Base-by-base conservation (phyloP, 176 grass and related monocot genomes). In the Phragmites australis region DNA sequence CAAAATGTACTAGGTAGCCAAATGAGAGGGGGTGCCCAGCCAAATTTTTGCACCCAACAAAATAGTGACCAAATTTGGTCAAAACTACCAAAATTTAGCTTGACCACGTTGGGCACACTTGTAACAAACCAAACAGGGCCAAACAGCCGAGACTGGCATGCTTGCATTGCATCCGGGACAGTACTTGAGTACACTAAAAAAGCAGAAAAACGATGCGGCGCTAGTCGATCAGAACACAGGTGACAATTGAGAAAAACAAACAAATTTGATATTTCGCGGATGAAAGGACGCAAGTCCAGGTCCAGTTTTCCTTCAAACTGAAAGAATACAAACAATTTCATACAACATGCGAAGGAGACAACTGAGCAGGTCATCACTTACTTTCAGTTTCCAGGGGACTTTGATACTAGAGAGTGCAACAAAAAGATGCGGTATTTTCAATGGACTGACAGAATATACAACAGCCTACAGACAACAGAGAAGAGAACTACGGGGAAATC, bases 381-480 rank as follows among this genome's bases (percentile, higher is more conserved):
- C 46, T 63, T 63, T 73, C 52, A 26, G 13, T 21, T 61, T 63
- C 29, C 65, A 71, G 15, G 31, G 52, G 22, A 32, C 54, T 76
- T 70, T 27, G 21, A 17, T 81, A 17, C 52, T 69, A 29, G 10
- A 25, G 45, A 49, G 9, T 43, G 10, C 21, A 46, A 48, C 59
- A 57, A 55, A 46, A 42, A 56, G 47, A 68, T 39, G 61, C 50
- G 19, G 63, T 77, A 70, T 77, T 64, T 75, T 65, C 82, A 89
- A 72, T 72, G 87, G 81, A 82, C 48, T 32, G 66, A 66, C 39
- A 72, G 39, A 75, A 56, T n/a, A 50, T 65, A 85, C 82, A 78
- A 18, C 72, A 72, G n/a, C 48, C 88, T 82, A 86, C 70, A 61
- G 77, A 82, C 72, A 77, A 16, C 30, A 43, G 85, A 72, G 72